Conservation (phyloP, 2,329 filamentous ascomycete species). For the Colletotrichum coccodes region DNA sequence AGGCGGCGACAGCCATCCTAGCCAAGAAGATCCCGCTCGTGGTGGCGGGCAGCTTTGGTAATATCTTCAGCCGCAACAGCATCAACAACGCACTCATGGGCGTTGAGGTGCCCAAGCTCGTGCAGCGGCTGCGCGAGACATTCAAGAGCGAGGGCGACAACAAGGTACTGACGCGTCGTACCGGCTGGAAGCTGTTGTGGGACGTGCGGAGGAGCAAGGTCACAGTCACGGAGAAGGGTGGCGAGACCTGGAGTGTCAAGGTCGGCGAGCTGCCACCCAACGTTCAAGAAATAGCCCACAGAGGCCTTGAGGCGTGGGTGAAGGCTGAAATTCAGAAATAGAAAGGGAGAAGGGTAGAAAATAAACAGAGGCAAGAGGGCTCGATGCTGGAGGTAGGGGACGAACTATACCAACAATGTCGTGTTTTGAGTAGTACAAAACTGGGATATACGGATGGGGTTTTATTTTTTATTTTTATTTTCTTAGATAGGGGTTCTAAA, state of each 20-base stretch:
- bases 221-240: slow-evolving; percentile 74
- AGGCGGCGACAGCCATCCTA: slow-evolving; percentile 88
- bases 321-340: slow-evolving; percentile 69
- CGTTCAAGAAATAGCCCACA: slow-evolving; percentile 83
- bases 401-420: not conserved
- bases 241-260: slow-evolving; percentile 78
- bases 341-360: not conserved
- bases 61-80: slow-evolving; percentile 82
- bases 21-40: slow-evolving; percentile 85
- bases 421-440: slow-evolving; percentile 4
- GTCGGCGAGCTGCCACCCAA: slow-evolving; percentile 87
- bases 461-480: too few relatives aligned
- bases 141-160: slow-evolving; percentile 58
- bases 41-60: slow-evolving; percentile 82
- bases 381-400: not conserved
- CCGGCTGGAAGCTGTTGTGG: slow-evolving; percentile 87
- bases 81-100: slow-evolving; percentile 84
- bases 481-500: not conserved
- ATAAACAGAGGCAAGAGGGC: not conserved
- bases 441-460: too few relatives aligned
- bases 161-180: slow-evolving; percentile 74
- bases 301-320: slow-evolving; percentile 86
- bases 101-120: slow-evolving; percentile 74
- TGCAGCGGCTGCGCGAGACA: slow-evolving; percentile 71
- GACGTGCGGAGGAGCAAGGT: slow-evolving; percentile 80